Percentiles rank a stretch among this genome's conserved stretches.
Evolutionary conservation across 768 basidiomycete species (phyloP).

Genomic region (Gloeopeniophorella convolvens): DNA sequence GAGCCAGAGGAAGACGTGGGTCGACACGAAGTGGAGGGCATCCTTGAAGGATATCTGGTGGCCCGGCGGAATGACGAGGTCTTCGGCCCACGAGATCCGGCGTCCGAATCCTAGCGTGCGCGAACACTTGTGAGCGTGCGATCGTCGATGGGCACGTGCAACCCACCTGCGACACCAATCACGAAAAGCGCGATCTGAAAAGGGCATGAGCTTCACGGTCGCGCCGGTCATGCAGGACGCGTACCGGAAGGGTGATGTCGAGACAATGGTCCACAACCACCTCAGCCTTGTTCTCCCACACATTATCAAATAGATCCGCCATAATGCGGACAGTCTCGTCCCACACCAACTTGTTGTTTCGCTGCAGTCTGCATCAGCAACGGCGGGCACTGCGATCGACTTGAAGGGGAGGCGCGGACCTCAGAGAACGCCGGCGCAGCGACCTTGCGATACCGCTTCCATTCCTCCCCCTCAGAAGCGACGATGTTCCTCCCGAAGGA

Average conservation of each 20-base stretch:
- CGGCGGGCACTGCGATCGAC: not conserved
- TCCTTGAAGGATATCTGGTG: constrained; percentile 45
- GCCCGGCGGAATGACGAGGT: constrained; percentile 34
- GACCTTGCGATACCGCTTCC: constrained; percentile 60
- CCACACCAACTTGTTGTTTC: constrained; percentile 36
- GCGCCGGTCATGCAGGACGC: constrained; percentile 5
- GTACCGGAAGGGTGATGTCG: constrained; percentile 49
- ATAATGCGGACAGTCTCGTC: constrained; percentile 31
- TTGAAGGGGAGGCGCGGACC: constrained; percentile 27
- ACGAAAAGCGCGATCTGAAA: constrained; percentile 49
- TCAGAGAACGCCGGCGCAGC: constrained; percentile 62
- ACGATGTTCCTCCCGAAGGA: constrained; percentile 60
- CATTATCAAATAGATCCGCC: constrained; percentile 31
- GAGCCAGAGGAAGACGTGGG: constrained; percentile 33
- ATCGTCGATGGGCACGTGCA: not conserved
- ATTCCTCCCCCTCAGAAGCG: constrained; percentile 55
- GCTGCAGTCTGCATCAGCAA: constrained; percentile 15
- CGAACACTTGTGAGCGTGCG: not conserved
- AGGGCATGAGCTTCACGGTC: not conserved
- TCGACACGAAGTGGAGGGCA: constrained; percentile 39
- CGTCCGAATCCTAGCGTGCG: constrained; percentile 38
- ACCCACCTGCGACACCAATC: constrained; percentile 41
- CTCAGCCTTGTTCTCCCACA: constrained; percentile 39
- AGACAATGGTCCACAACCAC: constrained; percentile 41
- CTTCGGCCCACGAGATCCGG: constrained; percentile 42